These are phyloP conservation scores for Emmonsia crescens DNA, from an alignment of 2,329 filamentous ascomycete species.

Conservation along the genomic window DNA sequence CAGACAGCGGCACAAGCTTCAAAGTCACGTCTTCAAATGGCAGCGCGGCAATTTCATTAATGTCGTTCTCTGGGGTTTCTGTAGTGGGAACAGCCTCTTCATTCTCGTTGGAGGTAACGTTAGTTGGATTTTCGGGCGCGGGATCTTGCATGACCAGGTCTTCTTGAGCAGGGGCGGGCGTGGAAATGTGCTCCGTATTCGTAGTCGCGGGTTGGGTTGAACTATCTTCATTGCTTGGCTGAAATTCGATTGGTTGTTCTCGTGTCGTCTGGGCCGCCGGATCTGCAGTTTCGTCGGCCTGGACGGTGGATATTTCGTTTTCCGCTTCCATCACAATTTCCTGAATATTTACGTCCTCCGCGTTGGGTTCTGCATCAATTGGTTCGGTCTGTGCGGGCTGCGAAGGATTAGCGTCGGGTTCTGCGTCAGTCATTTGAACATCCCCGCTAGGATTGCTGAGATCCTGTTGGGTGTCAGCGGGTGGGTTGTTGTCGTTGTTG, in stretches of 20 bases:
- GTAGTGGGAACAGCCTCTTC: neutral
- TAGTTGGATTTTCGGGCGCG: constrained; percentile 6
- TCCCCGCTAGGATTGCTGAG: neutral
- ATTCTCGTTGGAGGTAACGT: constrained; percentile 1
- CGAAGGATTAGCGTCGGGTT: neutral
- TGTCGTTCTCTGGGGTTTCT: neutral
- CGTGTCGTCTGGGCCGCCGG: neutral
- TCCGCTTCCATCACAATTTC: neutral
- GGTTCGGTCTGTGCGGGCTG: neutral
- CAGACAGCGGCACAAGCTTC: neutral
- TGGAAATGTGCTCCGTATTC: neutral
- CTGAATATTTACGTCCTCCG: neutral
- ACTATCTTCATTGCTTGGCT: neutral
- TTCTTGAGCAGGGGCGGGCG: neutral
- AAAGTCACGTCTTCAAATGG: neutral
- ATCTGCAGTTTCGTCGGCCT: neutral
- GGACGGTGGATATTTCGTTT: neutral
- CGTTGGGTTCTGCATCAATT: neutral
- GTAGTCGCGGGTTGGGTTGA: neutral
- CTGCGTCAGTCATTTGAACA: neutral
- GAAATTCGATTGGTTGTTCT: neutral
- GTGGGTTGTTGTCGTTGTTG: neutral
- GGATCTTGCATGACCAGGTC: constrained; percentile 12
- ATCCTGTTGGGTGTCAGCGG: neutral
- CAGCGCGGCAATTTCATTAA: neutral